Conservation (phyloP, 2,329 filamentous ascomycete genomes). For the Hypomyces rosellus region DNA sequence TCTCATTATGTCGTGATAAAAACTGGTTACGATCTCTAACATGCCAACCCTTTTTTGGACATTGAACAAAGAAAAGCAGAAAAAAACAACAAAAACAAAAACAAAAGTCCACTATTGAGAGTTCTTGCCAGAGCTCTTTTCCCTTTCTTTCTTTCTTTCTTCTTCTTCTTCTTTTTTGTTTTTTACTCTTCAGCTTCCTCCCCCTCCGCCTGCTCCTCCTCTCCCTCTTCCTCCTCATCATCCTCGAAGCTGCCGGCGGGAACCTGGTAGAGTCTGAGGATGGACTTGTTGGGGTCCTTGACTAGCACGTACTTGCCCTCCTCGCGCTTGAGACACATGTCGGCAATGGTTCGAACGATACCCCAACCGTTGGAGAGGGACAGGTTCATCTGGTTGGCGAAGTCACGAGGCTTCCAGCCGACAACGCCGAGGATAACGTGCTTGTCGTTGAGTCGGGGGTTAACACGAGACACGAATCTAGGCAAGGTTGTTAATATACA, state of each 20-base stretch:
- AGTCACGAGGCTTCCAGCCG: slow-evolving; percentile 96
- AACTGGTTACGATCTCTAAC: background rate
- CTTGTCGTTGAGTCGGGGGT: slow-evolving; percentile 86
- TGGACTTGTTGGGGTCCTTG: slow-evolving; percentile 95
- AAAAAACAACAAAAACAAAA: background rate
- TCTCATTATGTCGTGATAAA: slow-evolving; percentile 6
- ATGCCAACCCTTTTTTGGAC: background rate
- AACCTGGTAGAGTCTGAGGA: slow-evolving; percentile 88
- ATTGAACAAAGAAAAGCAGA: background rate
- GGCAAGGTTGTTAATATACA: slow-evolving; percentile 20
- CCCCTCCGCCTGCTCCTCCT: slow-evolving; percentile 43
- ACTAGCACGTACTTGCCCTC: slow-evolving; percentile 77
- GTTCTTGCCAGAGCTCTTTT: background rate
- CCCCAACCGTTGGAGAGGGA: slow-evolving; percentile 97
- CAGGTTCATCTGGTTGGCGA: slow-evolving; percentile 96
- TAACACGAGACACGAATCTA: slow-evolving; percentile 90
- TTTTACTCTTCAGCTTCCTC: slow-evolving; percentile 27
- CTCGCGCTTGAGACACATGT: slow-evolving; percentile 76
- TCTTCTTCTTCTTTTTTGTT: background rate
- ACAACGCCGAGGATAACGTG: slow-evolving; percentile 94
- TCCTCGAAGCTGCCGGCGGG: slow-evolving; percentile 86
- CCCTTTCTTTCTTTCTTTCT: too few relatives aligned
- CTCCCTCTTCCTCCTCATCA: slow-evolving; percentile 65
- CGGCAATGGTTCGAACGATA: slow-evolving; percentile 94
- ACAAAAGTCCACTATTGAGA: background rate